Base-by-base conservation (phyloP, 2,329 filamentous ascomycete genomes). In the Pleochaeta shiraiana region DNA sequence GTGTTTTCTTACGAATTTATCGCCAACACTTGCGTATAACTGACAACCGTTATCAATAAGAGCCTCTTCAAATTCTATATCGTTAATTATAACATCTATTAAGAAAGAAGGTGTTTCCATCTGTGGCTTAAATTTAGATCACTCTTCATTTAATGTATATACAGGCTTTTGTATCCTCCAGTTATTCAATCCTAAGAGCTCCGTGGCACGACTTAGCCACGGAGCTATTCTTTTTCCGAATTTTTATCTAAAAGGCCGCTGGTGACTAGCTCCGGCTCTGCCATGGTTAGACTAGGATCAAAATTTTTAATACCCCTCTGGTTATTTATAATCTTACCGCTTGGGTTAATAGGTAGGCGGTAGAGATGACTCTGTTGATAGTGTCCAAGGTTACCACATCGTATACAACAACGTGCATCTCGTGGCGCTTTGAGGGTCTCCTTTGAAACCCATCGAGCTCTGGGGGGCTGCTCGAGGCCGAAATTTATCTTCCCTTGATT, bases 61-160 rank as follows among this genome's bases (percentile, higher is more conserved):
- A 34, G 21, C 11, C 16, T 59, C 55, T 31, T 59, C 55, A 59
- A 4, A 59, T 59, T 59, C 11, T n/a, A 59, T 14, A 14, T 59
- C 26, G 33, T 59, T 59, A 16, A 59, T 59, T 33, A 59, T 59
- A 14, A 28, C 30, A 34, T 59, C 55, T 59, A 59, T 31, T n/a
- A 33, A 28, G 55, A 59, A 59, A 19, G 55, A 59, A 31, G 55
- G 55, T 19, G 55, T 31, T 34, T 59, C 55, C 55, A 59, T 59
- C 11, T 33, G 26, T 16, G 55, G 24, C 21, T 34, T 60, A 21
- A 60, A 60, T 60, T 60, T 31, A 60, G 19, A 31, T 28, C 55
- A 60, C 33, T 60, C 55, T n/a, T 33, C 33, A 16, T 33, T 60
- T 21, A 60, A 16, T 60, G 30, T 16, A 31, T 34, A 7, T n/a